These are phyloP conservation scores for Epichloe coenophiala DNA, from an alignment of 2,329 filamentous ascomycete genomes.

Conservation along the genomic window DNA sequence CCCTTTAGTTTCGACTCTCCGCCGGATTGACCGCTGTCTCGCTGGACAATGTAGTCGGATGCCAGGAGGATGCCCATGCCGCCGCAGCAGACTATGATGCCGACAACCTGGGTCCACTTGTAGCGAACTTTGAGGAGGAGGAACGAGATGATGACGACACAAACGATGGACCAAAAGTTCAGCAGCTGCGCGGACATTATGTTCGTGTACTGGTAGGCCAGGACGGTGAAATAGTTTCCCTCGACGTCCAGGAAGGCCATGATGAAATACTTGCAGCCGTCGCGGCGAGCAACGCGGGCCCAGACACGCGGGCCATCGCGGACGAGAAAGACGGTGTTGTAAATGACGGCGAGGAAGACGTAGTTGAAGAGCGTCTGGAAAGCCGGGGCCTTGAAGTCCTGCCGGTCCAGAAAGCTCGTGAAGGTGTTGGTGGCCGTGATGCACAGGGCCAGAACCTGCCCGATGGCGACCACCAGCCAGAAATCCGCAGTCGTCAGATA, in stretches of 20 bases:
- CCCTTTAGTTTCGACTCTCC: conserved; percentile 65
- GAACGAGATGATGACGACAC: conserved; percentile 79
- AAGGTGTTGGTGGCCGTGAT: conserved; percentile 92
- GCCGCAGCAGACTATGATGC: conserved; percentile 82
- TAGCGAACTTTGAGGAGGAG: conserved; percentile 77
- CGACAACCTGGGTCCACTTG: conserved; percentile 68
- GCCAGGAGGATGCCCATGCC: conserved; percentile 79
- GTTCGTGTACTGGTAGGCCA: conserved; percentile 87
- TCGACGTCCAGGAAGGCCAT: conserved; percentile 88
- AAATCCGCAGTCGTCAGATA: conserved; percentile 81
- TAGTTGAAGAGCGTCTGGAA: conserved; percentile 98
- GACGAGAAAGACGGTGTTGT: conserved; percentile 67
- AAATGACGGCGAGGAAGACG: conserved; percentile 67
- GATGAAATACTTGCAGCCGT: conserved; percentile 91
- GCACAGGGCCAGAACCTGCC: conserved; percentile 75
- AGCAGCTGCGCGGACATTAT: conserved; percentile 87
- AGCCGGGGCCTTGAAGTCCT: conserved; percentile 70
- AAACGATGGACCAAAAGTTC: conserved; percentile 97
- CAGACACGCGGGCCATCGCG: conserved; percentile 65
- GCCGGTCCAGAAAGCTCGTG: conserved; percentile 53
- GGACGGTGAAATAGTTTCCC: conserved; percentile 95
- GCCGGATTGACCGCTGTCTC: conserved; percentile 53
- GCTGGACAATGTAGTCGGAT: conserved; percentile 66
- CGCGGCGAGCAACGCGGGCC: conserved; percentile 44
- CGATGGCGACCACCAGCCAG: conserved; percentile 67